Evolutionary conservation across 805 yeast species (phyloP).

Genomic region (Maudiozyma turicensis): DNA sequence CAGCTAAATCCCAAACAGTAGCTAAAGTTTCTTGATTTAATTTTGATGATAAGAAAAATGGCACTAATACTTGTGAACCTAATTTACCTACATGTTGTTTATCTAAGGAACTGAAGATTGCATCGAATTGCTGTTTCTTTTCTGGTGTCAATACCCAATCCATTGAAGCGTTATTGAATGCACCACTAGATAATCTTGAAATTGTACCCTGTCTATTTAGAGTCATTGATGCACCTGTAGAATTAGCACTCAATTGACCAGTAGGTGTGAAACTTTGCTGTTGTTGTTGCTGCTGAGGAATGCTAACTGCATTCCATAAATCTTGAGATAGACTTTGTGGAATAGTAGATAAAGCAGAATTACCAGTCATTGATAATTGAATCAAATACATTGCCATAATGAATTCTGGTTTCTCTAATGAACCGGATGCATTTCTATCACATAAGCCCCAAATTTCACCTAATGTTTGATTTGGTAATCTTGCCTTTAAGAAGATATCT

Average conservation of each 20-base stretch:
- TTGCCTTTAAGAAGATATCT: constrained; percentile 81
- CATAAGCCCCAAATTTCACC: constrained; percentile 87
- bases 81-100: constrained; percentile 50
- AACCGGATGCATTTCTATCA: constrained; percentile 67
- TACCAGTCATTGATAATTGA: constrained; percentile 55
- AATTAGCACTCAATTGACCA: constrained; percentile 17
- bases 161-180: constrained; percentile 30
- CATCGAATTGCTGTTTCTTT: constrained; percentile 68
- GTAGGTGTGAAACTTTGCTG: constrained; percentile 8
- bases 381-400: constrained; percentile 92
- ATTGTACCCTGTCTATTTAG: constrained; percentile 30
- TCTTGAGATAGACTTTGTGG: constrained; percentile 38
- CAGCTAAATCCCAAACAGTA: constrained; percentile 88
- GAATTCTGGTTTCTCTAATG: constrained; percentile 64
- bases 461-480: constrained; percentile 62
- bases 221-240: constrained; percentile 19
- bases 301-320: constrained; percentile 31
- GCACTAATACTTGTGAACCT: constrained; percentile 75
- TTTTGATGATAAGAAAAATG: constrained; percentile 79
- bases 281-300: constrained; percentile 9
- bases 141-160: constrained; percentile 65
- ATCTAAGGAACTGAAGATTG: constrained; percentile 72
- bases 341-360: constrained; percentile 47
- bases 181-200: constrained; percentile 23
- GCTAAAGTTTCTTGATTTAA: constrained; percentile 80